Base-by-base conservation (phyloP, 1,284 basidiomycete genomes). In the Trichosporon sp. region DNA sequence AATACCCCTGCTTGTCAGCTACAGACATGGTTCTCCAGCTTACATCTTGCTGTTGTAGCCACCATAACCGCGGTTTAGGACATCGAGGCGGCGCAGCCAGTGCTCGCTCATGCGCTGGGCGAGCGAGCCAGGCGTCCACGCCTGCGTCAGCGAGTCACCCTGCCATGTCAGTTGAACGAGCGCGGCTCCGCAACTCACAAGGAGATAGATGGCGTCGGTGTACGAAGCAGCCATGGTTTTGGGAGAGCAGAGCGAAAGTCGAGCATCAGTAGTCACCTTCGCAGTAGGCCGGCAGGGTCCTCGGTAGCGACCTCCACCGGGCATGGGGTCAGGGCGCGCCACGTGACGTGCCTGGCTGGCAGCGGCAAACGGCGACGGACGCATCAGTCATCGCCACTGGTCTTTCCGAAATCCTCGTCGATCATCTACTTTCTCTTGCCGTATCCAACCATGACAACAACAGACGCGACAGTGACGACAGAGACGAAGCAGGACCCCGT, bases 31-130 rank as follows among this genome's bases (percentile, higher is more conserved):
- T 54, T 4, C 26, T 26, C 26, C 26, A 11, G 26, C 78, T 11
- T 19, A 83, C 83, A 93, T 94, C 54, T 91, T 89, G 0, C 91
- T 91, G 78, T 92, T 94, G 82, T 94, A 96, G 1, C 93, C 84
- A 64, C 80, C 79, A 64, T 78, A 84, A 0, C 93, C 93, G 54
- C 93, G 89, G 80, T 94, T 94, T 67, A 95, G 76, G 12, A 96
- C 89, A 78, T 96, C 93, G 37, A 93, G 83, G 79, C 90, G 91
- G 70, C 93, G 87, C 46, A 87, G 87, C 82, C 94, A 95, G 2
- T 86, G 87, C 82, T 91, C 78, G 12, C 77, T 69, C 76, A 84
- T 77, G 11, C 82, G 79, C 67, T 74, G 73, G 38, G 73, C 71
- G 31, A 83, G 70, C 4, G 82, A 83, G 8, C 81, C 83, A 19